phyloP scores from a whole-genome alignment of 179 eudicot species.

The Drosera spatulata region DNA sequence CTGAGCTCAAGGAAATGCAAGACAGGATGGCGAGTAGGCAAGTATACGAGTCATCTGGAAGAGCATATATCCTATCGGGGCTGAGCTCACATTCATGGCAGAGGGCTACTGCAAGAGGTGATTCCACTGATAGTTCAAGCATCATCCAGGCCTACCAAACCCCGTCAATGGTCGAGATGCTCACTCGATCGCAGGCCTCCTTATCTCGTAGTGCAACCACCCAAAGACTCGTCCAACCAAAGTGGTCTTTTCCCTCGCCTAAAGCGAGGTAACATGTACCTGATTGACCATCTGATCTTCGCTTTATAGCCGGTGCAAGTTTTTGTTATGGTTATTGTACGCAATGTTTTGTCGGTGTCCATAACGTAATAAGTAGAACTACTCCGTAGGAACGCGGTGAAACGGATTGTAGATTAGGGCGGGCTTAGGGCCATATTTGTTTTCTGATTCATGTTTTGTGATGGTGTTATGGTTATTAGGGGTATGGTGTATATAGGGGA shows the following conservation, averaged over 20 bases:
- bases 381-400: too few relatives aligned
- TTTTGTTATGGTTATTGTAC: neutral
- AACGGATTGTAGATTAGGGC: too few relatives aligned
- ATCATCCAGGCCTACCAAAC: slow-evolving; percentile 65
- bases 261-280: slow-evolving; percentile 33
- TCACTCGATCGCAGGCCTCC: slow-evolving; percentile 59
- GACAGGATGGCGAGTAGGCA: slow-evolving; percentile 73
- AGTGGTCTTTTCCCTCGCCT: slow-evolving; percentile 33
- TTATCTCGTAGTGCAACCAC: slow-evolving; percentile 35
- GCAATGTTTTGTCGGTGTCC: neutral
- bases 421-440: neutral
- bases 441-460: neutral
- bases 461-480: slow-evolving; percentile 3
- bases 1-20: slow-evolving; percentile 84
- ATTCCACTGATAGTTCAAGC: slow-evolving; percentile 61
- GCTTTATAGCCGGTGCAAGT: neutral
- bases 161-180: slow-evolving; percentile 78
- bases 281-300: neutral
- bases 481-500: slow-evolving; percentile 17
- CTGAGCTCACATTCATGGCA: slow-evolving; percentile 95
- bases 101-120: slow-evolving; percentile 85
- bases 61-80: slow-evolving; percentile 84
- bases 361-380: neutral
- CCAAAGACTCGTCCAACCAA: slow-evolving; percentile 33
- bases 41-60: slow-evolving; percentile 74